Evolutionary conservation across 2,329 filamentous ascomycete species (phyloP).

Genomic region (Cladosporium cucumerinum): DNA sequence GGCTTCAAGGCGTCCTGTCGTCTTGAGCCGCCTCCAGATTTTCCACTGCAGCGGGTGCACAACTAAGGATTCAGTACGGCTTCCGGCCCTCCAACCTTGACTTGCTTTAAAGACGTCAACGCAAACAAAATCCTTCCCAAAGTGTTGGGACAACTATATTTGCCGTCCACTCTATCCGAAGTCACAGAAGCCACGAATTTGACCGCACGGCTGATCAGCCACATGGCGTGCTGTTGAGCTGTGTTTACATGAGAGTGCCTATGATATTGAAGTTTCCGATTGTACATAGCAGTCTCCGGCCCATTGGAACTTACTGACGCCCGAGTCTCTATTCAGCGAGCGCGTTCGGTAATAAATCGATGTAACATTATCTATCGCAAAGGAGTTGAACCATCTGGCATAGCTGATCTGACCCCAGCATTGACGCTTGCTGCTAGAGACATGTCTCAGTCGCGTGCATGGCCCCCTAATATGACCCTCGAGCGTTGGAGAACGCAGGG

Average conservation of each 20-base stretch:
- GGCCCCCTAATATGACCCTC: neutral
- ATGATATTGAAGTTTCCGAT: neutral
- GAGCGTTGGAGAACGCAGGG: neutral
- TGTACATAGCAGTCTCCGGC: neutral
- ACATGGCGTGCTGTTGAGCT: slow-evolving; percentile 6
- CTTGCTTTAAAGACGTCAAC: neutral
- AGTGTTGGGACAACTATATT: neutral
- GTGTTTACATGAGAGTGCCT: neutral
- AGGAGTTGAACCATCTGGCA: neutral
- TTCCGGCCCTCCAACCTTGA: neutral
- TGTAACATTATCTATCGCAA: neutral
- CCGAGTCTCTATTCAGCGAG: neutral
- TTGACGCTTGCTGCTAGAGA: neutral
- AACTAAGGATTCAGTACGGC: neutral
- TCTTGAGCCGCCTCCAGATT: neutral
- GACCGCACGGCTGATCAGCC: neutral
- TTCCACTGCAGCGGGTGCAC: neutral
- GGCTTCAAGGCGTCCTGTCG: neutral
- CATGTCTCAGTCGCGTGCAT: neutral
- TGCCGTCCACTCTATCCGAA: neutral
- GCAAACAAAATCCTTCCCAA: neutral
- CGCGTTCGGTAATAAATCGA: neutral
- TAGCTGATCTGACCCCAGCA: neutral
- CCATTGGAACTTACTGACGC: neutral
- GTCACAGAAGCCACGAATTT: neutral